phyloP scores from a whole-genome alignment of 495 filamentous ascomycete species.

The Penicillium lividum region DNA sequence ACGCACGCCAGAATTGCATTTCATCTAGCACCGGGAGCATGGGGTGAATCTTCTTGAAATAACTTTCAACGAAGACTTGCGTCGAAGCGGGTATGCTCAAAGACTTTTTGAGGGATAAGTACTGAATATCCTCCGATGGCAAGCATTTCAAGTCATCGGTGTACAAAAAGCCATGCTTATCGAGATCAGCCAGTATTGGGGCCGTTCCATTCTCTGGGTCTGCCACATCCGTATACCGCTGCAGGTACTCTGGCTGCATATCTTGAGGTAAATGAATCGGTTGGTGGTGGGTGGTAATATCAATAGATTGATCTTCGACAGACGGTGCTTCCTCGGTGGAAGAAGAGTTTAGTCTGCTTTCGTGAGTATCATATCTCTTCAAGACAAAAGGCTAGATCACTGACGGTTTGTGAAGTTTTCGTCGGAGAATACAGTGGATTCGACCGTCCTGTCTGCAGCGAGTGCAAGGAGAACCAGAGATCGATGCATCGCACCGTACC shows the following conservation, averaged over 20 bases:
- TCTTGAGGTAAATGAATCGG: background rate
- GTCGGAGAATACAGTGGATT: slow-evolving; percentile 38
- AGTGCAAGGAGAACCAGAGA: slow-evolving; percentile 49
- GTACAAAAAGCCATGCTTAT: slow-evolving; percentile 41
- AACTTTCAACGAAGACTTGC: slow-evolving; percentile 47
- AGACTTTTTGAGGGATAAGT: slow-evolving; percentile 44
- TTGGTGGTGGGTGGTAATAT: background rate
- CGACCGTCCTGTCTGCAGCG: slow-evolving; percentile 49
- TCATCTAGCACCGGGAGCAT: slow-evolving; percentile 49
- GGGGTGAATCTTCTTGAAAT: slow-evolving; percentile 52
- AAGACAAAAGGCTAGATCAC: background rate
- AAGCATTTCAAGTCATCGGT: slow-evolving; percentile 35
- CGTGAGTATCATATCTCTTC: background rate
- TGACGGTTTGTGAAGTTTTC: slow-evolving; percentile 30
- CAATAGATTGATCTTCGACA: background rate
- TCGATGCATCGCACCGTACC: slow-evolving; percentile 53
- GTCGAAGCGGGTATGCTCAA: slow-evolving; percentile 43
- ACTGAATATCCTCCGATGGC: slow-evolving; percentile 45
- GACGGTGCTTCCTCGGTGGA: background rate
- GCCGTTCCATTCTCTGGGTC: background rate
- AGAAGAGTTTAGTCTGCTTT: background rate
- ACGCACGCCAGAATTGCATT: slow-evolving; percentile 49
- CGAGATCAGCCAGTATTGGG: slow-evolving; percentile 5
- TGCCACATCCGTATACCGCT: background rate
- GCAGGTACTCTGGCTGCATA: background rate